Evolutionary conservation across 169 alveolate species (phyloP).

Genomic region (Cryptosporidium ryanae): DNA sequence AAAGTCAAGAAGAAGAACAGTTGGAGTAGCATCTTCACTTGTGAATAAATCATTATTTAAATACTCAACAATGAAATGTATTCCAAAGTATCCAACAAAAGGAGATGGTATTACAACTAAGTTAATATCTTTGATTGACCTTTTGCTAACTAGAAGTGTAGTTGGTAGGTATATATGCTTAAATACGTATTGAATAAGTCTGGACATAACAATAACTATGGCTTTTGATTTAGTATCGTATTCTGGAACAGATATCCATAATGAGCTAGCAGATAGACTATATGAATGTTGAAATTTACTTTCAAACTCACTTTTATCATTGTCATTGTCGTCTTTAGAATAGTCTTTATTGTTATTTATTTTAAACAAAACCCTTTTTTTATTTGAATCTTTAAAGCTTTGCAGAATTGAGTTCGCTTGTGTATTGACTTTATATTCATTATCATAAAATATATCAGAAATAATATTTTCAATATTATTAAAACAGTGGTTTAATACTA

Average conservation of each 20-base stretch:
- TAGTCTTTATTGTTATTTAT: slow-evolving; percentile 3
- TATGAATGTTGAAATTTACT: neutral
- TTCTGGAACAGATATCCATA: slow-evolving; percentile 36
- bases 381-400: slow-evolving; percentile 10
- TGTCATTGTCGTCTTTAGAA: neutral
- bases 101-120: slow-evolving; percentile 65
- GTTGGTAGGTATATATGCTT: slow-evolving; percentile 45
- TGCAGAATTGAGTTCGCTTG: neutral
- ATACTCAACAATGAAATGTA: slow-evolving; percentile 22
- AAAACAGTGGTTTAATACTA: slow-evolving; percentile 29
- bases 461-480: neutral
- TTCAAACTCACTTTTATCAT: neutral
- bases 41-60: slow-evolving; percentile 5
- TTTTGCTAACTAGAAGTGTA: slow-evolving; percentile 19
- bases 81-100: slow-evolving; percentile 23
- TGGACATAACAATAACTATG: neutral
- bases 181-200: slow-evolving; percentile 10
- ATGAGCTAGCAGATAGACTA: neutral
- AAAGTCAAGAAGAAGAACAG: slow-evolving; percentile 24
- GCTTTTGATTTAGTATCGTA: slow-evolving; percentile 6
- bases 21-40: slow-evolving; percentile 7
- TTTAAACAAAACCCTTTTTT: neutral
- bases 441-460: neutral
- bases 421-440: neutral
- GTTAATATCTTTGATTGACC: neutral